phyloP scores from a whole-genome alignment of 257 asterid genomes.

The Lantana camara region DNA sequence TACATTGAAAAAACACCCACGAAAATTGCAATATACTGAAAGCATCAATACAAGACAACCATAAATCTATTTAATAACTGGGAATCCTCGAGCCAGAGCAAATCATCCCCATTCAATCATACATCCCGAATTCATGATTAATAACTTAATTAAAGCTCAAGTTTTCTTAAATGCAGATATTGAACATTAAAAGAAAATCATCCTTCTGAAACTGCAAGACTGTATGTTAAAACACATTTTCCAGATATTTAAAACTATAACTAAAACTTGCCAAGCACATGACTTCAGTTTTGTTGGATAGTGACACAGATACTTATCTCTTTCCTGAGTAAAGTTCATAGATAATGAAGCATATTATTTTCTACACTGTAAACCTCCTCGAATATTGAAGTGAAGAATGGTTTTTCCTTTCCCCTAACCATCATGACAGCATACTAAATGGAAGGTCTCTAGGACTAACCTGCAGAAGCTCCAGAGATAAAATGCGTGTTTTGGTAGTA shows the following conservation, averaged over 20 bases:
- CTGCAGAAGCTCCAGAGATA: conserved; percentile 98
- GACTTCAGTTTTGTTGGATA: too few relatives aligned
- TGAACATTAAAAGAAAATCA: conserved; percentile 11
- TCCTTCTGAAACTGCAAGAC: neutral
- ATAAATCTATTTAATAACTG: conserved; percentile 17
- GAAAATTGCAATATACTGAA: conserved; percentile 20
- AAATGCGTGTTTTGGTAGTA: conserved; percentile 83
- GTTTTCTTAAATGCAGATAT: neutral
- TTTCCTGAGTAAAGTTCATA: too few relatives aligned
- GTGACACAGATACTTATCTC: too few relatives aligned
- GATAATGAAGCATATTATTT: too few relatives aligned
- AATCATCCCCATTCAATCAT: conserved; percentile 15
- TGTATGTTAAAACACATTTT: conserved; percentile 21
- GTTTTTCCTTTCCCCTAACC: conserved; percentile 21
- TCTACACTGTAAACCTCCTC: neutral
- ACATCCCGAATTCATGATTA: conserved; percentile 4
- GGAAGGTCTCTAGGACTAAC: conserved; percentile 42
- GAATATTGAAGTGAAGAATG: conserved; percentile 11
- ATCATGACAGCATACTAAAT: conserved; percentile 23
- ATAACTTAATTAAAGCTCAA: conserved; percentile 16
- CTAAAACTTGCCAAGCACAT: too few relatives aligned
- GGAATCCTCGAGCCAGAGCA: conserved; percentile 3
- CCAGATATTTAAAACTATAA: neutral
- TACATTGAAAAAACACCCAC: conserved; percentile 12
- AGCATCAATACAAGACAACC: conserved; percentile 14